Base-by-base conservation (phyloP, 2,329 filamentous ascomycete genomes). In the Verticillium tricorpus region DNA sequence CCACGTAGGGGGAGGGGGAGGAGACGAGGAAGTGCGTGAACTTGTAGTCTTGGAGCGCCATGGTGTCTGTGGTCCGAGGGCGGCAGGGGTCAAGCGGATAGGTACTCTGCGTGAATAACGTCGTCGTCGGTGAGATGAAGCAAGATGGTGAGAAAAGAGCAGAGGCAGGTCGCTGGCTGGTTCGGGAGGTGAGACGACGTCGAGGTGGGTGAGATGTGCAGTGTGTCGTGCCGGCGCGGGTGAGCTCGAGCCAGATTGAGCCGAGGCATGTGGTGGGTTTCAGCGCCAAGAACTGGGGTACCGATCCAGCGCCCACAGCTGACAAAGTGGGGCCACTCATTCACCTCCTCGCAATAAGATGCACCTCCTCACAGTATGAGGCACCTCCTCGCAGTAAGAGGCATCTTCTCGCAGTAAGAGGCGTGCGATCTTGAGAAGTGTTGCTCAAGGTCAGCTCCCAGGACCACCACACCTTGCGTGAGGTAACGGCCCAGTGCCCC, bases 21-120 rank as follows among this genome's bases (percentile, higher is more conserved):
- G 84, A 86, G 68, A 96, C 81, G 67, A 87, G 86, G 83, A 92
- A 93, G 80, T 90, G 81, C 67, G 88, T 79, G 77, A 85, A 89
- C 39, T 67, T 66, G 45, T 75, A 67, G 72, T 85, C 64, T 56
- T 65, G 63, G 64, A 63, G 61, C n/a, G 61, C 61, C 64, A 66
- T 66, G 58, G 9, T 64, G 12, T 32, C 39, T n/a, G 22, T 50
- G 40, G 8, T 50, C 14, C 22, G 59, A 35, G 17, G 8, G 22
- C 3, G 14, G 17, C 3, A 9, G 22, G 11, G 35, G 35, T 14
- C 12, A 17, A 39, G 35, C 35, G 35, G 35, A 2, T 39, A 6
- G 35, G 8, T 39, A 6, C 17, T 39, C 35, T 6, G 0, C 35
- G 14, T 28, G 28, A 28, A 28, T 28, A 28, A 28, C 28, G 28